Conservation (phyloP, 345 rosid species). For the Melastoma malabathricum region DNA sequence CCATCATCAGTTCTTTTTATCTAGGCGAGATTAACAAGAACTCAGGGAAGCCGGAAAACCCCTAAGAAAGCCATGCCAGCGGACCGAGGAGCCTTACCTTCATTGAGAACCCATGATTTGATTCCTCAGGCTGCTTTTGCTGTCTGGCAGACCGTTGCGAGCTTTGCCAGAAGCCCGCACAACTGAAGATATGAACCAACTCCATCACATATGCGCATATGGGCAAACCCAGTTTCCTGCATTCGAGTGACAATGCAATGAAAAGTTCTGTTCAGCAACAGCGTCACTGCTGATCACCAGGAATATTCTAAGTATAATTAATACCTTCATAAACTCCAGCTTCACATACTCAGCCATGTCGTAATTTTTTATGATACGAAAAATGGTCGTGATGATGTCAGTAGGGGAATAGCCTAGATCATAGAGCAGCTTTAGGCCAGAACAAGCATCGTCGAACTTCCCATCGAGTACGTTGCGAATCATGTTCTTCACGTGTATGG, state of each 20-base stretch:
- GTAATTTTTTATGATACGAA: slow-evolving; percentile 76
- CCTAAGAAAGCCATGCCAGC: too few relatives aligned
- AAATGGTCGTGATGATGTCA: slow-evolving; percentile 87
- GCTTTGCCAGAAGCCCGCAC: slow-evolving; percentile 83
- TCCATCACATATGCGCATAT: slow-evolving; percentile 92
- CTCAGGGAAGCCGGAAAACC: too few relatives aligned
- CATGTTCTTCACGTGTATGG: slow-evolving; percentile 86
- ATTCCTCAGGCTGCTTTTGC: slow-evolving; percentile 52
- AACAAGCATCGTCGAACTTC: slow-evolving; percentile 79
- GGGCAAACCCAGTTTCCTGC: slow-evolving; percentile 97
- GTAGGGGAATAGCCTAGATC: slow-evolving; percentile 94
- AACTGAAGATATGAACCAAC: slow-evolving; percentile 96
- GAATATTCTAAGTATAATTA: background rate
- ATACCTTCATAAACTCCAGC: slow-evolving; percentile 93
- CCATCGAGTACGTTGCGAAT: slow-evolving; percentile 72
- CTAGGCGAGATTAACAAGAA: too few relatives aligned
- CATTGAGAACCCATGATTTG: background rate
- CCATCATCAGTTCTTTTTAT: too few relatives aligned
- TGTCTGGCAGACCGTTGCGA: slow-evolving; percentile 56
- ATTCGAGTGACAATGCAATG: slow-evolving; percentile 2
- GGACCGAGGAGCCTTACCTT: too few relatives aligned
- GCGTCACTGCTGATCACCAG: background rate
- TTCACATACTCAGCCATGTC: slow-evolving; percentile 92
- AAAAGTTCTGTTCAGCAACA: background rate
- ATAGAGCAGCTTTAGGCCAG: slow-evolving; percentile 77